Evolutionary conservation across 2,329 filamentous ascomycete genomes (phyloP).

Genomic region (Davidsoniella eucalypti): DNA sequence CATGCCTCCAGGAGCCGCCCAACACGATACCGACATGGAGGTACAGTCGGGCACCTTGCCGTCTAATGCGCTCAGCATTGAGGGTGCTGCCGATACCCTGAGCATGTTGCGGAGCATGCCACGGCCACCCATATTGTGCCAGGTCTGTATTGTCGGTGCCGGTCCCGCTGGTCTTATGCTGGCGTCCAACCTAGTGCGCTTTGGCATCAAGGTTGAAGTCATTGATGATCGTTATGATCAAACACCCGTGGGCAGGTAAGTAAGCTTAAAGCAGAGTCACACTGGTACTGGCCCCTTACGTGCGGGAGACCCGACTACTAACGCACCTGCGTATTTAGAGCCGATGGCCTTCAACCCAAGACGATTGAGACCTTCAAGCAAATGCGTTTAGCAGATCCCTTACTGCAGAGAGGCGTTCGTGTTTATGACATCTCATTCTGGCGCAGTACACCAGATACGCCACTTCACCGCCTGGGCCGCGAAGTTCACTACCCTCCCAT

Average conservation of each 20-base stretch:
- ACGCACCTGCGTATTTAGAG: conserved; percentile 23
- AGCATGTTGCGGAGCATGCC: conserved; percentile 33
- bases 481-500: conserved; percentile 52
- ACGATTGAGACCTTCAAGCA: conserved; percentile 63
- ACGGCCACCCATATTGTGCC: conserved; percentile 28
- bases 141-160: conserved; percentile 37
- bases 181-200: conserved; percentile 40
- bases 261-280: background rate
- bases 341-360: conserved; percentile 62
- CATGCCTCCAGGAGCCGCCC: conserved; percentile 24
- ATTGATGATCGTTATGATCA: conserved; percentile 53
- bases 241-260: conserved; percentile 44
- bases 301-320: background rate
- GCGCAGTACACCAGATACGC: conserved; percentile 34
- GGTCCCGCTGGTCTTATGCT: conserved; percentile 41
- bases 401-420: conserved; percentile 49
- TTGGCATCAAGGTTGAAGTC: conserved; percentile 47
- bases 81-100: conserved; percentile 27
- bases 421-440: conserved; percentile 65
- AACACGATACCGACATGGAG: conserved; percentile 20
- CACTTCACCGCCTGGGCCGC: conserved; percentile 43
- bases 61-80: conserved; percentile 18
- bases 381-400: conserved; percentile 52
- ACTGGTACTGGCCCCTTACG: background rate
- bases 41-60: conserved; percentile 17